Conservation (phyloP, 202 grass and related monocot genomes). For the Musa balbisiana region DNA sequence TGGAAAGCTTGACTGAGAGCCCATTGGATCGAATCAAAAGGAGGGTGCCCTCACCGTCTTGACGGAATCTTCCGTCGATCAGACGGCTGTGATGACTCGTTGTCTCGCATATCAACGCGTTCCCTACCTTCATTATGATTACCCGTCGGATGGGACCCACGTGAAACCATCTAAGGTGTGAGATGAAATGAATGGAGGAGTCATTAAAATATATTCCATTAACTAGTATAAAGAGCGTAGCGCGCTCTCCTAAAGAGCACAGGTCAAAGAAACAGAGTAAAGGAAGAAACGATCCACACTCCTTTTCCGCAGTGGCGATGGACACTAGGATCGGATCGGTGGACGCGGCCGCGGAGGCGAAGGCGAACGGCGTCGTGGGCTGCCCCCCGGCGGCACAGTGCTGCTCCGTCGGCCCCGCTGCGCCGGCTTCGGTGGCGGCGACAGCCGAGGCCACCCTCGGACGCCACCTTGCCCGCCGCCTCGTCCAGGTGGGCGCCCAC, state of each 20-base stretch:
- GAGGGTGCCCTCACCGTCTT: too few relatives aligned
- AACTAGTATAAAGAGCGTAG: not conserved
- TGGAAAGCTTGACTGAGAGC: not conserved
- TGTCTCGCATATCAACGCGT: too few relatives aligned
- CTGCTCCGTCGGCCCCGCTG: not conserved
- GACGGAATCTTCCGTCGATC: too few relatives aligned
- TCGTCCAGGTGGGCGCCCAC: slow-evolving; percentile 38
- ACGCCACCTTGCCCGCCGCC: slow-evolving; percentile 32
- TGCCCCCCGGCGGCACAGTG: not conserved
- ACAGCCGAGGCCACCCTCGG: not conserved
- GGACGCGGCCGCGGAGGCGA: not conserved
- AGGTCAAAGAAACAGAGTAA: too few relatives aligned
- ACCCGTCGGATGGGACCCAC: too few relatives aligned
- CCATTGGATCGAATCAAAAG: too few relatives aligned
- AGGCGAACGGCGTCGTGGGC: not conserved
- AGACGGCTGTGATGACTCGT: too few relatives aligned
- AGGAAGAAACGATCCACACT: not conserved
- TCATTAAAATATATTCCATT: not conserved
- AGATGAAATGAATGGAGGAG: too few relatives aligned
- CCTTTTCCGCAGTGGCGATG: not conserved
- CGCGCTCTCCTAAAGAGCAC: not conserved
- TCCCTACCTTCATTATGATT: too few relatives aligned
- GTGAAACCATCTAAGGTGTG: too few relatives aligned
- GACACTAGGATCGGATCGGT: not conserved
- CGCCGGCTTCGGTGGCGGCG: not conserved